Percentiles rank a stretch among this genome's conserved stretches.
These are phyloP conservation scores for rapeseed (Brassica napus) DNA, from an alignment of 345 rosid species.

Conservation along the genomic window DNA sequence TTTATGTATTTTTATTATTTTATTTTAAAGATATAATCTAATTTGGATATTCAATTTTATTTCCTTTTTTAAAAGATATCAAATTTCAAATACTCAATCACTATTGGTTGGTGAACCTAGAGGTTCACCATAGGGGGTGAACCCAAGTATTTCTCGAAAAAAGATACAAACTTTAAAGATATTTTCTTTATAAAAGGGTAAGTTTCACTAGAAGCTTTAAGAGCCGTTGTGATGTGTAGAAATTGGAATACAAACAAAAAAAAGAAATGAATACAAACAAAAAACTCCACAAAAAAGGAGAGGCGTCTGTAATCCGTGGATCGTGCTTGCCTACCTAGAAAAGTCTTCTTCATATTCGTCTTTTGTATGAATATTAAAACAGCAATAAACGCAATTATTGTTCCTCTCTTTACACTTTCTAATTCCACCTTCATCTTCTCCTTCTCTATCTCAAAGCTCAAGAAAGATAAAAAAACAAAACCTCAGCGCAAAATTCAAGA, in stretches of 20 bases:
- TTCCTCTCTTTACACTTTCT: constrained; percentile 13
- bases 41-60: too few relatives aligned
- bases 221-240: constrained; percentile 31
- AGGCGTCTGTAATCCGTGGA: constrained; percentile 38
- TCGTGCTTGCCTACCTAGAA: constrained; percentile 42
- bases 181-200: neutral
- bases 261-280: constrained; percentile 21
- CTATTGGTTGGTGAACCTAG: too few relatives aligned
- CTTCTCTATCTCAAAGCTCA: constrained; percentile 23
- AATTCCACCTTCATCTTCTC: constrained; percentile 6
- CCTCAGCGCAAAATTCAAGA: constrained; percentile 34
- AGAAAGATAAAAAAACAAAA: neutral
- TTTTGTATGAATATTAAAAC: constrained; percentile 14
- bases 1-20: too few relatives aligned
- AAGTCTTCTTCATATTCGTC: constrained; percentile 33
- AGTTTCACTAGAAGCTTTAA: constrained; percentile 23
- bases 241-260: constrained; percentile 30
- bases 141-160: too few relatives aligned
- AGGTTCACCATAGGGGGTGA: too few relatives aligned
- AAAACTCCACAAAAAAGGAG: constrained; percentile 23
- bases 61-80: too few relatives aligned
- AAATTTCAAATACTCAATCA: too few relatives aligned
- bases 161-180: neutral
- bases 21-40: too few relatives aligned
- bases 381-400: constrained; percentile 31